Conservation (phyloP, 1,139 yeast genomes). For the Pichia sp. region DNA sequence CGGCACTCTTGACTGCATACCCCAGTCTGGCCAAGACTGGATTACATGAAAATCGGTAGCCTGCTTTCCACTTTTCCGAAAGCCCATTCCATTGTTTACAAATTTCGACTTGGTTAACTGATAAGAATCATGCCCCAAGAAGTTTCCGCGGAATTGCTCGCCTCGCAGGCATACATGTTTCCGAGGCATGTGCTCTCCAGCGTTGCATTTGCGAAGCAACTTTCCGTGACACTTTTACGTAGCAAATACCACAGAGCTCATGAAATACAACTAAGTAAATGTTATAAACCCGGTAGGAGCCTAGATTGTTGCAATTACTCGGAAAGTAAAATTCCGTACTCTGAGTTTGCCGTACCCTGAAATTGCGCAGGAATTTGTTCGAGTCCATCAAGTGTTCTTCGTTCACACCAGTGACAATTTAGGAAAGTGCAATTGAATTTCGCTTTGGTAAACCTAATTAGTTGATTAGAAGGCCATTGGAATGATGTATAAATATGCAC, state of each 20-base stretch:
- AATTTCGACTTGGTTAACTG: background rate
- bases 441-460: no score
- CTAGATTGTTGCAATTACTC: background rate
- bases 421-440: no score
- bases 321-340: background rate
- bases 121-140: background rate
- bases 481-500: no score
- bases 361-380: background rate
- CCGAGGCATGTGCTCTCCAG: background rate
- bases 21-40: no score
- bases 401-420: no score
- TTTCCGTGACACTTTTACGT: background rate
- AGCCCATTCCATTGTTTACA: background rate
- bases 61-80: background rate
- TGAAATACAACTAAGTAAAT: no score
- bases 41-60: no score
- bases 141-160: background rate
- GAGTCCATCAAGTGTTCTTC: no score
- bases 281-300: no score
- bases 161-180: background rate
- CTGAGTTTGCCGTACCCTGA: no score
- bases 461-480: no score
- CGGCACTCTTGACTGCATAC: no score
- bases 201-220: background rate
- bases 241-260: background rate